A percentile compares a stretch with the other conserved stretches of the same genome.
Conservation (phyloP, 352 stramenopile species). For the Pythium rishiriense region DNA sequence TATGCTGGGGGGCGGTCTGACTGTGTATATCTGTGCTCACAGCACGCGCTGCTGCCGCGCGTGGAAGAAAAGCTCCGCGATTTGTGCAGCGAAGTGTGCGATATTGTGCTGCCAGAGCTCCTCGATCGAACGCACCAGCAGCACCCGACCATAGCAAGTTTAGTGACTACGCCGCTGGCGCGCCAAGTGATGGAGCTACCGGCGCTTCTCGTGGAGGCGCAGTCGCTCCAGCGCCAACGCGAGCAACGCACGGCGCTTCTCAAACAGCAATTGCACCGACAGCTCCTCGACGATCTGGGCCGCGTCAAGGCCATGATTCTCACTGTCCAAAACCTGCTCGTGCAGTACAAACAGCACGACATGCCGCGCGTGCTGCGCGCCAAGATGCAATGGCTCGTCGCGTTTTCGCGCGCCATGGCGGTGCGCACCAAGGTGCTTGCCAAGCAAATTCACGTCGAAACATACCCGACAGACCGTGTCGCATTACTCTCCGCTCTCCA, state of each 20-base stretch:
- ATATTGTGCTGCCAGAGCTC: slow-evolving; percentile 35
- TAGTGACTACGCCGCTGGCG: slow-evolving; percentile 9
- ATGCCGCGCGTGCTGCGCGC: slow-evolving; percentile 31
- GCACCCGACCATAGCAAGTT: background rate
- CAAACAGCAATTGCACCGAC: slow-evolving; percentile 12
- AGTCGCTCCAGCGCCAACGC: slow-evolving; percentile 26
- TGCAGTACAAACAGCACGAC: slow-evolving; percentile 38
- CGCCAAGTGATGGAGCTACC: slow-evolving; percentile 36
- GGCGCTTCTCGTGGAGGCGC: slow-evolving; percentile 34
- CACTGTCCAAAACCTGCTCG: slow-evolving; percentile 25
- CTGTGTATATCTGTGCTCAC: background rate
- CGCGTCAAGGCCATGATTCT: slow-evolving; percentile 30
- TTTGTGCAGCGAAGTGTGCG: slow-evolving; percentile 36
- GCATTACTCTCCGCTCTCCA: slow-evolving; percentile 25
- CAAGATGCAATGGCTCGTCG: slow-evolving; percentile 36
- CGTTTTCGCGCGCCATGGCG: slow-evolving; percentile 30
- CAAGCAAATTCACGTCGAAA: slow-evolving; percentile 36
- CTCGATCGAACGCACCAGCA: slow-evolving; percentile 5
- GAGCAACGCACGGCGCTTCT: slow-evolving; percentile 11
- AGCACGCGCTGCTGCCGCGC: slow-evolving; percentile 33
- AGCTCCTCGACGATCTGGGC: slow-evolving; percentile 27
- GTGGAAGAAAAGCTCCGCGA: slow-evolving; percentile 34
- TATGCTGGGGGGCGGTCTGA: background rate
- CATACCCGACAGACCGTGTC: slow-evolving; percentile 29
- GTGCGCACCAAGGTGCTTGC: slow-evolving; percentile 33